phyloP scores from a whole-genome alignment of 164 flowering plant genomes.

The Vitis labrusca region DNA sequence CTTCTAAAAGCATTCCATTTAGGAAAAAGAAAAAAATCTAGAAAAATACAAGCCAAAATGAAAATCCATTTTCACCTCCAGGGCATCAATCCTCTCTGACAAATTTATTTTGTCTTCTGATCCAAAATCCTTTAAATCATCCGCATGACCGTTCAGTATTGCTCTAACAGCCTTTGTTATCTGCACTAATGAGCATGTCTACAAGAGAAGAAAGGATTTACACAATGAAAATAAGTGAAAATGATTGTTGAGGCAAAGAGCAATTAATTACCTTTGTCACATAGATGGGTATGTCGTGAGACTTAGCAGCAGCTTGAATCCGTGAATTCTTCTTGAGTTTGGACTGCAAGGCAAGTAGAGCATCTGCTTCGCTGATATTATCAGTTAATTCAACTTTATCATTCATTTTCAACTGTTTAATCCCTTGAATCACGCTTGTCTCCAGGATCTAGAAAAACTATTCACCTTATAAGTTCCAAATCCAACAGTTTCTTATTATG shows the following conservation, averaged over 20 bases:
- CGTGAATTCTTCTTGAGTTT: slow-evolving; percentile 82
- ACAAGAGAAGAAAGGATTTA: slow-evolving; percentile 21
- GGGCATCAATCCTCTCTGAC: slow-evolving; percentile 76
- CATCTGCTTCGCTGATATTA: slow-evolving; percentile 89
- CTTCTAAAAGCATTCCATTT: not conserved
- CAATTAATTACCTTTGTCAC: slow-evolving; percentile 61
- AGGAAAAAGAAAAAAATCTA: not conserved
- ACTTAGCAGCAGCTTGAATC: slow-evolving; percentile 80
- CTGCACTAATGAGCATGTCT: slow-evolving; percentile 76
- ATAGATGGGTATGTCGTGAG: slow-evolving; percentile 67
- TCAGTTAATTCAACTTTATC: slow-evolving; percentile 61
- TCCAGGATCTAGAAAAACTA: slow-evolving; percentile 74
- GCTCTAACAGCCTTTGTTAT: slow-evolving; percentile 64
- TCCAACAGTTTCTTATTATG: not conserved
- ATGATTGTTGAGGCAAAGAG: not conserved
- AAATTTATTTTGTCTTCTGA: slow-evolving; percentile 39
- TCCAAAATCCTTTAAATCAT: slow-evolving; percentile 37
- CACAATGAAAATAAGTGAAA: not conserved
- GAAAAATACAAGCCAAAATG: not conserved
- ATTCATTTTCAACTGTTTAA: slow-evolving; percentile 60
- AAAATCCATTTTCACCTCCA: slow-evolving; percentile 62
- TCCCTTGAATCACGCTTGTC: slow-evolving; percentile 66
- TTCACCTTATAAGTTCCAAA: slow-evolving; percentile 39
- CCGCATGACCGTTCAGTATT: slow-evolving; percentile 44
- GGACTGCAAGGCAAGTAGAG: slow-evolving; percentile 76